Evolutionary conservation across 1,284 basidiomycete genomes (phyloP).

Genomic region (Ustilago esculenta): DNA sequence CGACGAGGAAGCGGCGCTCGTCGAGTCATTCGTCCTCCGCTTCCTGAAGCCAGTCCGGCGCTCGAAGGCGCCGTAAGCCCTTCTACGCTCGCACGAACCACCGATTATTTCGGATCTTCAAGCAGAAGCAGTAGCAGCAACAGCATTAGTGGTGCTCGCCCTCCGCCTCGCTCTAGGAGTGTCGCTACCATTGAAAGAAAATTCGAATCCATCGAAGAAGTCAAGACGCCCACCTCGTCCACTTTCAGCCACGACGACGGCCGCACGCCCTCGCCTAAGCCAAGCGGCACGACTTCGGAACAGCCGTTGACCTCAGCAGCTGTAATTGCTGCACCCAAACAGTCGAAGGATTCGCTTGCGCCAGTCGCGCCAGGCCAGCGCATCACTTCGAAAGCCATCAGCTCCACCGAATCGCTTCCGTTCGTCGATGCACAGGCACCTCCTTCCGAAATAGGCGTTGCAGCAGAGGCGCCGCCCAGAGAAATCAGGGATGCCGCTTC

Average conservation of each 20-base stretch:
- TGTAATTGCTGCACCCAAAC: neutral
- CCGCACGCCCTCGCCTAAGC: slow-evolving; percentile 18
- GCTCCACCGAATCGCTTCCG: slow-evolving; percentile 53
- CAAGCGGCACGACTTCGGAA: neutral
- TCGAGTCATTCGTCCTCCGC: slow-evolving; percentile 30
- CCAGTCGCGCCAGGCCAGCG: slow-evolving; percentile 12
- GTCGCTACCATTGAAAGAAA: slow-evolving; percentile 20
- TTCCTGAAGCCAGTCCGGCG: slow-evolving; percentile 33
- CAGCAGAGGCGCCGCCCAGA: slow-evolving; percentile 1
- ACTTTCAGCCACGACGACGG: slow-evolving; percentile 15
- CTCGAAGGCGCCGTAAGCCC: slow-evolving; percentile 29
- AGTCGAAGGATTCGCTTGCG: slow-evolving; percentile 15
- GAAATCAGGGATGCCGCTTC: neutral
- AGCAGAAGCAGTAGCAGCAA: slow-evolving; percentile 21
- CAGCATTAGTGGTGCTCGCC: slow-evolving; percentile 17
- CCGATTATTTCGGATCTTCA: slow-evolving; percentile 40
- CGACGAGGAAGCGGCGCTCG: slow-evolving; percentile 35
- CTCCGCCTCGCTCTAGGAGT: slow-evolving; percentile 27
- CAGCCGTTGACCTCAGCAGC: slow-evolving; percentile 2
- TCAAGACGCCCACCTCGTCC: slow-evolving; percentile 44
- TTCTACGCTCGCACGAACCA: slow-evolving; percentile 11
- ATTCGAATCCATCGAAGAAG: slow-evolving; percentile 48
- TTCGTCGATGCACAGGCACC: slow-evolving; percentile 41
- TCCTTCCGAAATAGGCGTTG: slow-evolving; percentile 14
- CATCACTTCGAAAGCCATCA: slow-evolving; percentile 34